Base-by-base conservation (phyloP, 2,329 filamentous ascomycete species). In the Xylaria sp. region DNA sequence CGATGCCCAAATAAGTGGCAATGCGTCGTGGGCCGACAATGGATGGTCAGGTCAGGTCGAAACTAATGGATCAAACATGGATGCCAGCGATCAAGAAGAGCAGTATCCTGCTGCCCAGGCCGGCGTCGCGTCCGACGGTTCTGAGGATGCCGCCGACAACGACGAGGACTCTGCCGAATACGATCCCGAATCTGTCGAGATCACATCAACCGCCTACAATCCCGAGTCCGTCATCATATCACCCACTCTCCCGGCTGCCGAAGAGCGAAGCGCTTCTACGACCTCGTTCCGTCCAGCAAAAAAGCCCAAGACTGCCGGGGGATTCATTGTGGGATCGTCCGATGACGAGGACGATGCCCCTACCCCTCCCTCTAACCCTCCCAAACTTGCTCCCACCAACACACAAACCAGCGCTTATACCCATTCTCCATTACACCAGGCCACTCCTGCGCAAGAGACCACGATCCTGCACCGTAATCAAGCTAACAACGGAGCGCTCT, bases 301-400 rank as follows among this genome's bases (percentile, higher is more conserved):
- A 77, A 91, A 90, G 79, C 88, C 86, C 40, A 88, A 88, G 78
- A 87, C 84, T 69, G 84, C 86, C 28, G 87, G 86, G 49, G 87
- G 87, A 53, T 89, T 89, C 79, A 80, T 89, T 76, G 83, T 89
- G 74, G 86, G 85, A 77, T 87, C 86, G 63, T 89, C 87, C 36
- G 87, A 89, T 72, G 86, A 87, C 40, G 87, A 88, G 73, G 87
- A 87, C 61, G 79, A 81, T 49, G 74, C 77, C 20, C 69, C 76
- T 6, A 58, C 67, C 9, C 71, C 72, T 38, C 61, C 59, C 7
- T 67, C 73, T 4, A 71, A 61, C 33, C 61, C 68, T 44, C 70
- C 74, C 9, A 75, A 74, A 51, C 74, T 75, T 66, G 68, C 65
- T 51, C 72, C 78, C 64, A 72, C 74, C 61, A 68, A 70, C 11